A percentile compares a stretch with the other conserved stretches of the same genome.
Evolutionary conservation across 331 rosid genomes (phyloP).

Genomic region (Quercus lobata): DNA sequence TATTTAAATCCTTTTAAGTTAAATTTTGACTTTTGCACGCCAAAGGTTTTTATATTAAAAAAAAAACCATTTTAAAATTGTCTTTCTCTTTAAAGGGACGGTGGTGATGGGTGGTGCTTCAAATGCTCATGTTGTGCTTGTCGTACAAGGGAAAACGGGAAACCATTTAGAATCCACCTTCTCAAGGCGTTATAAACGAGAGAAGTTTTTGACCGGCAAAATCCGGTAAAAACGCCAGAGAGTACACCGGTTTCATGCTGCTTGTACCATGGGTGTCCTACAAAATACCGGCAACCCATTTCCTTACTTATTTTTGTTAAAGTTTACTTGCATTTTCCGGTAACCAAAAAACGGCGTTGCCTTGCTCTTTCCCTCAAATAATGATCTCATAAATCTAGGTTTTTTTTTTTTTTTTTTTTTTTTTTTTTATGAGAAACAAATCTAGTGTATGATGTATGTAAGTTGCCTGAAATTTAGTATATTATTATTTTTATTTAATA

Average conservation of each 20-base stretch:
- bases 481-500: no score
- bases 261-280: conserved; percentile 49
- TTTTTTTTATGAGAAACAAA: no score
- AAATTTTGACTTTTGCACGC: conserved; percentile 17
- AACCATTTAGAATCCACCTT: conserved; percentile 9
- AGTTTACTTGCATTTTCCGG: conserved; percentile 36
- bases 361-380: no score
- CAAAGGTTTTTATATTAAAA: neutral
- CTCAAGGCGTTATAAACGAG: neutral
- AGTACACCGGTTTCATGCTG: conserved; percentile 26
- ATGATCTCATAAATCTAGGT: no score
- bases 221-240: conserved; percentile 51
- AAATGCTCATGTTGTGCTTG: conserved; percentile 20
- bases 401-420: no score
- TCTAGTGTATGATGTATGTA: no score
- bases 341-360: conserved; percentile 32
- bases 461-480: no score
- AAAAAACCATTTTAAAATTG: neutral
- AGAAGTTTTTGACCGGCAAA: conserved; percentile 50
- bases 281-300: conserved; percentile 48
- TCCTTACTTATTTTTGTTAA: conserved; percentile 11
- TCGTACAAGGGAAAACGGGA: conserved; percentile 43
- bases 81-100: conserved; percentile 2
- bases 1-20: no score
- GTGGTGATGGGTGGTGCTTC: neutral